Evolutionary conservation across 768 basidiomycete genomes (phyloP).

Genomic region (Lactarius psammicola): DNA sequence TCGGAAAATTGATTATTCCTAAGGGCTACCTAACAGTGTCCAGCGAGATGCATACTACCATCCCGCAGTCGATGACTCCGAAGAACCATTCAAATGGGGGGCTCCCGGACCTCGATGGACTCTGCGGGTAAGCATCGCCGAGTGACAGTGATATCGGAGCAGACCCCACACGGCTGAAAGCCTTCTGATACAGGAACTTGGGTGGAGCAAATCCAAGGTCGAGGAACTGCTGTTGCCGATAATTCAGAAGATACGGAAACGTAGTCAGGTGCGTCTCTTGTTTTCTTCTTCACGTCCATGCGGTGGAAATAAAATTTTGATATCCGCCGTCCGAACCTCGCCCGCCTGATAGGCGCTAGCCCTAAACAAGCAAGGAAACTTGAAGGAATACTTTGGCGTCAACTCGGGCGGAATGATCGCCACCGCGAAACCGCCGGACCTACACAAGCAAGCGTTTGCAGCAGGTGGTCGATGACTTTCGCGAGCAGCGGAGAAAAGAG

Average conservation of each 20-base stretch:
- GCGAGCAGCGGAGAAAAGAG: conserved; percentile 45
- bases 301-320: not conserved
- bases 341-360: conserved; percentile 47
- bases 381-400: conserved; percentile 74
- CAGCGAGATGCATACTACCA: conserved; percentile 93
- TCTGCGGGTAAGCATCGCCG: conserved; percentile 62
- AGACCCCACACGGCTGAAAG: conserved; percentile 39
- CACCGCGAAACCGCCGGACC: conserved; percentile 75
- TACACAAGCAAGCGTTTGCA: conserved; percentile 87
- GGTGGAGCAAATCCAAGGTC: conserved; percentile 79
- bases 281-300: not conserved
- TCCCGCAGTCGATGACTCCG: conserved; percentile 85
- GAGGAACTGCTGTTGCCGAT: conserved; percentile 91
- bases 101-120: conserved; percentile 89
- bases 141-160: conserved; percentile 24
- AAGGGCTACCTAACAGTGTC: not conserved
- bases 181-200: conserved; percentile 72
- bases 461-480: conserved; percentile 78
- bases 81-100: conserved; percentile 98
- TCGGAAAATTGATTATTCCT: conserved; percentile 16
- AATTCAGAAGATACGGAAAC: conserved; percentile 83
- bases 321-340: not conserved
- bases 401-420: conserved; percentile 64
- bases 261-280: conserved; percentile 68
- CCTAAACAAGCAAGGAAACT: conserved; percentile 71